These are phyloP conservation scores for Pyricularia sp. DNA, from an alignment of 2,329 filamentous ascomycete genomes.

Conservation along the genomic window DNA sequence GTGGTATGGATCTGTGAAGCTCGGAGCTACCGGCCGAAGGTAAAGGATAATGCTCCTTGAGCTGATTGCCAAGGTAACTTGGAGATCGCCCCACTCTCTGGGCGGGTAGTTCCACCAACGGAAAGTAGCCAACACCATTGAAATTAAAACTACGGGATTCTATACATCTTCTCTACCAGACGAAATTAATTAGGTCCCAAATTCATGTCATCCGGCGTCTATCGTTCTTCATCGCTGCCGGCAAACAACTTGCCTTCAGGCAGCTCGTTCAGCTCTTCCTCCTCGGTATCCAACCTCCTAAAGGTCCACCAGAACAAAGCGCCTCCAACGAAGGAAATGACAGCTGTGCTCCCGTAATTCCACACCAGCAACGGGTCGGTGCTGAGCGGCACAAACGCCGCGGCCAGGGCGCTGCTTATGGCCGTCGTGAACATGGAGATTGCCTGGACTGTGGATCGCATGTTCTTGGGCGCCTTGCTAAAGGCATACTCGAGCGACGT, in stretches of 20 bases:
- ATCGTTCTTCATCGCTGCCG: neutral
- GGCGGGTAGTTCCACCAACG: neutral
- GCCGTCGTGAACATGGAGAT: conserved; percentile 60
- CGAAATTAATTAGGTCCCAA: neutral
- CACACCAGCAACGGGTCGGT: conserved; percentile 54
- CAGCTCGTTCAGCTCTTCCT: conserved; percentile 56
- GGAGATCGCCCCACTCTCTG: neutral
- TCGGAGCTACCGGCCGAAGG: neutral
- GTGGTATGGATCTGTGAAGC: neutral
- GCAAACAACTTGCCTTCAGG: conserved; percentile 6
- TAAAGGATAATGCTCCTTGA: neutral
- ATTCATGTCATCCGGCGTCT: neutral
- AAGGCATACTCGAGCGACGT: conserved; percentile 65
- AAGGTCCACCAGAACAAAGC: conserved; percentile 56
- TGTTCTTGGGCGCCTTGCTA: conserved; percentile 66
- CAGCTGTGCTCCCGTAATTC: conserved; percentile 55
- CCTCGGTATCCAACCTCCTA: conserved; percentile 48
- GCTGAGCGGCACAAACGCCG: conserved; percentile 50
- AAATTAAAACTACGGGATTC: neutral
- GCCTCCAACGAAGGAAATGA: conserved; percentile 50
- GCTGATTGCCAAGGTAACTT: neutral
- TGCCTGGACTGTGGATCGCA: conserved; percentile 63
- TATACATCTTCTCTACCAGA: neutral
- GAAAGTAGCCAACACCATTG: neutral
- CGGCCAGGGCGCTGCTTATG: conserved; percentile 55